These are phyloP conservation scores for Poterioochromonas sp. DNA, from an alignment of 352 stramenopile genomes.

Conservation along the genomic window DNA sequence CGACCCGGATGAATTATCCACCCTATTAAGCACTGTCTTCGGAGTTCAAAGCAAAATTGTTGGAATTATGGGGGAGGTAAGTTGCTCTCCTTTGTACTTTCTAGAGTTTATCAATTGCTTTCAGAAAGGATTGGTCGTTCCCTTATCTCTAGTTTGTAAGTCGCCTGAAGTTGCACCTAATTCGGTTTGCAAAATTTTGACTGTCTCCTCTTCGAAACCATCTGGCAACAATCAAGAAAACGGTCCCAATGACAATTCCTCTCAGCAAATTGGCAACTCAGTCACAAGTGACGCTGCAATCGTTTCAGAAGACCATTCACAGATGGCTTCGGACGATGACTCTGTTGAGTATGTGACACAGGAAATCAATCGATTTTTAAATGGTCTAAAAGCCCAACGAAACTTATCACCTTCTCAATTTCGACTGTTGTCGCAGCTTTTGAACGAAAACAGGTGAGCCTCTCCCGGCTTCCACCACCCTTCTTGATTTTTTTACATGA, in stretches of 20 bases:
- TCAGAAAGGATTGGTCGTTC: constrained; percentile 20
- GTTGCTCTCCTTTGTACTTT: neutral
- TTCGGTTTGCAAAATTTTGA: neutral
- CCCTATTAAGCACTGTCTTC: constrained; percentile 16
- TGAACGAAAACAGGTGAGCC: neutral
- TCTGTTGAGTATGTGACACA: neutral
- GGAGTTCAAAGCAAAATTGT: neutral
- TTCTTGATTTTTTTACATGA: neutral
- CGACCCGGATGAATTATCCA: neutral
- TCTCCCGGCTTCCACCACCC: neutral
- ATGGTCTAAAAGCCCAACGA: neutral
- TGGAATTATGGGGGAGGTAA: constrained; percentile 7
- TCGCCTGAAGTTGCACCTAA: neutral
- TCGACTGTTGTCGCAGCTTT: neutral
- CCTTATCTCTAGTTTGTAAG: neutral
- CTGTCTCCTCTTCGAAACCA: neutral
- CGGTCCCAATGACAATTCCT: neutral
- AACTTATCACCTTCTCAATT: neutral
- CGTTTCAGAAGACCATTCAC: neutral
- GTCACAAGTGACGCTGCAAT: neutral
- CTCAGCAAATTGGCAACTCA: neutral
- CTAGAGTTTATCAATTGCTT: neutral
- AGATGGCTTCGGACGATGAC: neutral
- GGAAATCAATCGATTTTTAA: constrained; percentile 8
- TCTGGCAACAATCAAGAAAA: neutral